Conservation (phyloP, 2,329 filamentous ascomycete genomes). For the Nothopassalora personata region DNA sequence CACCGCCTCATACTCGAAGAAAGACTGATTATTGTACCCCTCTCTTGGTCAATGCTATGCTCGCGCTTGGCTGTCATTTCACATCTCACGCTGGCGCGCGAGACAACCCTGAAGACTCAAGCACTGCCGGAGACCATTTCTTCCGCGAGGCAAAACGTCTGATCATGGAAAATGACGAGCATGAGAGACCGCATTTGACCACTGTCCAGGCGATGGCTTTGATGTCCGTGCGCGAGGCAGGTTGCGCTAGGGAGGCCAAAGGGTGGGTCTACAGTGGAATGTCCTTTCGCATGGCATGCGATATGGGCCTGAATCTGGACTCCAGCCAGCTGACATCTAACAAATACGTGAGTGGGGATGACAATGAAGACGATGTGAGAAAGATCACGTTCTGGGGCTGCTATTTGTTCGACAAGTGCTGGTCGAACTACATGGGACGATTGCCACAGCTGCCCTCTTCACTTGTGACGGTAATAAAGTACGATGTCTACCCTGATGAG, state of each 20-base stretch:
- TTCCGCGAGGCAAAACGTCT: slow-evolving; percentile 89
- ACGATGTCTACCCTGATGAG: slow-evolving; percentile 84
- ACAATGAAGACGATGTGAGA: slow-evolving; percentile 82
- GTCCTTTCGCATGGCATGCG: slow-evolving; percentile 95
- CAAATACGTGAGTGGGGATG: slow-evolving; percentile 46
- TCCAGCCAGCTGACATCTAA: slow-evolving; percentile 58
- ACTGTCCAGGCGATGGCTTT: slow-evolving; percentile 90
- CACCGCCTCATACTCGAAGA: slow-evolving; percentile 43
- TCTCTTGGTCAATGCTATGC: slow-evolving; percentile 86
- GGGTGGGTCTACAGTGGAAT: slow-evolving; percentile 99
- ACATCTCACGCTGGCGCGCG: slow-evolving; percentile 70
- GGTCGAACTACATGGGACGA: slow-evolving; percentile 93
- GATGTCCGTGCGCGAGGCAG: slow-evolving; percentile 95
- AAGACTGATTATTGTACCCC: slow-evolving; percentile 77
- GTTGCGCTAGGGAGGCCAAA: slow-evolving; percentile 87
- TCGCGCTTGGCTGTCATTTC: slow-evolving; percentile 90
- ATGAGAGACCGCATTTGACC: slow-evolving; percentile 79
- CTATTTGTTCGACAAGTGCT: slow-evolving; percentile 97
- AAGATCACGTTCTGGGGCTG: slow-evolving; percentile 96
- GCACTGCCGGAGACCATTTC: slow-evolving; percentile 91
- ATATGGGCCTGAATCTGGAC: slow-evolving; percentile 86
- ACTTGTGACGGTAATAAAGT: slow-evolving; percentile 78
- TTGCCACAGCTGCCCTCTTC: slow-evolving; percentile 77
- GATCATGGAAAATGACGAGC: slow-evolving; percentile 86
- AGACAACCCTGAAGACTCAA: slow-evolving; percentile 64